Evolutionary conservation across 2,329 filamentous ascomycete species (phyloP).

Genomic region (Arthrinium puccinioides): DNA sequence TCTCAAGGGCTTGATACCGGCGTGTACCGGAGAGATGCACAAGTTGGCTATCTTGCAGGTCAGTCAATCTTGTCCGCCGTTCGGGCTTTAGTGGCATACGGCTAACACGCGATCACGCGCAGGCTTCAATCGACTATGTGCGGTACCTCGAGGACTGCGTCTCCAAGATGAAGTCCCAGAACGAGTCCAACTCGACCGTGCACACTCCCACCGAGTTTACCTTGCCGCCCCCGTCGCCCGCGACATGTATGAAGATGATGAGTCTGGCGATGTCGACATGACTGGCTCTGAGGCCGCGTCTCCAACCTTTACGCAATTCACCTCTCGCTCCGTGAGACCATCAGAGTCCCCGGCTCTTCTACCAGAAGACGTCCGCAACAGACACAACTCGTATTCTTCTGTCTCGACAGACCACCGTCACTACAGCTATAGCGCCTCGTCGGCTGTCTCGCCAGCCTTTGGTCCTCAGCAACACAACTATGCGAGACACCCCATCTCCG

Average conservation of each 20-base stretch:
- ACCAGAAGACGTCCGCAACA: conserved; percentile 34
- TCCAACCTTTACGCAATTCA: conserved; percentile 30
- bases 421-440: conserved; percentile 30
- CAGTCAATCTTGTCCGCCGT: no score
- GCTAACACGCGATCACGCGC: conserved; percentile 6
- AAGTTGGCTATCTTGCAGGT: conserved; percentile 94
- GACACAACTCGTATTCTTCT: conserved; percentile 48
- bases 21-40: conserved; percentile 96
- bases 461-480: conserved; percentile 34
- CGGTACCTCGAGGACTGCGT: conserved; percentile 90
- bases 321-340: conserved; percentile 29
- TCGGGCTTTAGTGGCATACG: neutral
- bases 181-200: conserved; percentile 25
- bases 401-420: conserved; percentile 38
- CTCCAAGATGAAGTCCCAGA: conserved; percentile 62
- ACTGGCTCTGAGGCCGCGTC: conserved; percentile 43
- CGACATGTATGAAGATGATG: conserved; percentile 16
- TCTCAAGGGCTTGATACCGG: conserved; percentile 90
- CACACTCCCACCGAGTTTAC: conserved; percentile 20
- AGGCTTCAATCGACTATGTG: conserved; percentile 96
- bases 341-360: conserved; percentile 46
- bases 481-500: conserved; percentile 24
- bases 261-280: conserved; percentile 53
- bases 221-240: conserved; percentile 16
- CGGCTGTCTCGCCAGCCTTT: conserved; percentile 37